Base-by-base conservation (phyloP, 139 green algal genomes). In the Coelastrella sp. region DNA sequence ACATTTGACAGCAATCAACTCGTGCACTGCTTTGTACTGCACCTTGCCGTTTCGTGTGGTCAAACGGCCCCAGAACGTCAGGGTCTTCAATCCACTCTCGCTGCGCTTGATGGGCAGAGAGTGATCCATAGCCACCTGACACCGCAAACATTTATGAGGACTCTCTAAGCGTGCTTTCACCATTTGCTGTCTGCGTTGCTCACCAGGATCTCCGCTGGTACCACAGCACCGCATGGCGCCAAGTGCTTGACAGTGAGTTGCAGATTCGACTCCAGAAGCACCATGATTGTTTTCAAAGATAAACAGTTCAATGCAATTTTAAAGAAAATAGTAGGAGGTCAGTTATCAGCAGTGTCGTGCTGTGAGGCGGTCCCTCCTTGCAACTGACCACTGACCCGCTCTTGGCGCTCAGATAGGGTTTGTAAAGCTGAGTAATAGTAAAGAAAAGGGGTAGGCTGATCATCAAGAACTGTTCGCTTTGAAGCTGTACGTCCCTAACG, bases 91-190 rank as follows among this genome's bases (percentile, higher is more conserved):
- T 6, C 91, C 92, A 32, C 90, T 83, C 64, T 95, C 89, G 19
- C 86, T 88, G 19, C 93, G 88, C 75, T 95, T 95, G 59, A 95
- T 89, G 2, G 90, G 88, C 57, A 96, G 69, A 0, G 90, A 93
- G 17, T 94, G 86, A 30, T 93, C 85, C 19, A 96, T 51, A 0
- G 91, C 87, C 34, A 90, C 90, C 93, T 96, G 90, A 7, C 3
- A 50, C 7, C 6, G n/a, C n/a, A n/a, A n/a, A n/a, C n/a, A n/a
- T 57, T 9, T 57, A 57, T 57, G 45, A 57, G 45, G n/a, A 45
- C 0, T 41, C 3, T n/a, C 8, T 2, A 40, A 34, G 59, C 19
- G 25, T 67, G 27, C n/a, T n/a, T n/a, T n/a, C n/a, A n/a, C n/a
- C n/a, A n/a, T n/a, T 67, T 15, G n/a, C 64, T 34, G 8, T 41